These are phyloP conservation scores for Trametes gibbosa DNA, from an alignment of 768 basidiomycete species.

Conservation along the genomic window DNA sequence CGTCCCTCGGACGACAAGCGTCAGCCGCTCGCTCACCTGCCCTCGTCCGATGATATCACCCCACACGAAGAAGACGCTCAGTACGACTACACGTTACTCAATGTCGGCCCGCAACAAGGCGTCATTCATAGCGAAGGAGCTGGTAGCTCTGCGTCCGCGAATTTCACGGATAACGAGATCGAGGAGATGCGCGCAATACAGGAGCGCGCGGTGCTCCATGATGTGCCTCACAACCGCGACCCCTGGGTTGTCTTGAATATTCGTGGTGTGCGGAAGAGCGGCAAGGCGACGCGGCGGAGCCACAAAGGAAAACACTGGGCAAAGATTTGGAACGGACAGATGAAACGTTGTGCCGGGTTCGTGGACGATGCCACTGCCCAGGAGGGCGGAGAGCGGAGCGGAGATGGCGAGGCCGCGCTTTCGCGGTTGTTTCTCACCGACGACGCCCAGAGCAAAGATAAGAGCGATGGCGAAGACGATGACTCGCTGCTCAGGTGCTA, in stretches of 20 bases:
- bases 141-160: background rate
- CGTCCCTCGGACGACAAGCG: constrained; percentile 44
- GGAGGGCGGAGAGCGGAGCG: constrained; percentile 18
- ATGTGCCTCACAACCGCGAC: constrained; percentile 73
- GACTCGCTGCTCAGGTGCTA: constrained; percentile 50
- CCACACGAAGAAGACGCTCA: background rate
- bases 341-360: constrained; percentile 57
- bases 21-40: constrained; percentile 75
- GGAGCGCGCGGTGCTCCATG: constrained; percentile 62
- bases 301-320: constrained; percentile 71
- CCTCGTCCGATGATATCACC: constrained; percentile 31
- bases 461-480: constrained; percentile 22
- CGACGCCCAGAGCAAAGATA: background rate
- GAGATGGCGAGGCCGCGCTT: constrained; percentile 11
- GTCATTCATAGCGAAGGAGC: background rate
- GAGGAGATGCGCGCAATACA: constrained; percentile 51
- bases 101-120: background rate
- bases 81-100: constrained; percentile 12
- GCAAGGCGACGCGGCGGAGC: constrained; percentile 37
- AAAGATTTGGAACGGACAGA: constrained; percentile 67
- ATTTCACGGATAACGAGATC: constrained; percentile 4
- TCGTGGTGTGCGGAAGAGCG: constrained; percentile 44
- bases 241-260: constrained; percentile 80
- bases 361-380: constrained; percentile 5
- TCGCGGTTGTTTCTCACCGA: background rate